Evolutionary conservation across 1,284 basidiomycete species (phyloP).

Genomic region (Stygiomarasmius scandens): DNA sequence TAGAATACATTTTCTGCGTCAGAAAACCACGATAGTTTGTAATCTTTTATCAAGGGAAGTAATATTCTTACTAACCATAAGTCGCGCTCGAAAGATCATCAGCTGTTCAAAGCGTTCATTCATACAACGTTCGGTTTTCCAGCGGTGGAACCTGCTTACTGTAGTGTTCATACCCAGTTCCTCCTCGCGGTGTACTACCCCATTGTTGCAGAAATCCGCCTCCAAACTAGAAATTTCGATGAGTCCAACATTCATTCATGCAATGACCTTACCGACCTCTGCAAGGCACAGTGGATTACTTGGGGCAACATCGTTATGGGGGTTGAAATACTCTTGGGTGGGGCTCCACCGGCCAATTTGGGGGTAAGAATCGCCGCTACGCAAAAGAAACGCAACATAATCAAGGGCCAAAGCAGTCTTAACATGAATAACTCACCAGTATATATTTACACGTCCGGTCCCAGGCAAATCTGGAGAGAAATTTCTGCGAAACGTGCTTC

Average conservation of each 20-base stretch:
- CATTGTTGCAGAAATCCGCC: constrained; percentile 50
- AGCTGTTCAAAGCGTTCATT: constrained; percentile 26
- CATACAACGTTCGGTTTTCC: neutral
- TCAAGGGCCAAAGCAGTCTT: too few species aligned
- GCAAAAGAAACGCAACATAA: neutral
- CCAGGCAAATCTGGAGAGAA: constrained; percentile 49
- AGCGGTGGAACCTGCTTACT: constrained; percentile 31
- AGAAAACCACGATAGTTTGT: neutral
- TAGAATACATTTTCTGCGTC: constrained; percentile 50
- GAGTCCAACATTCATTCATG: neutral
- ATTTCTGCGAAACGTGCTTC: constrained; percentile 24
- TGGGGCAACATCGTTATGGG: constrained; percentile 43
- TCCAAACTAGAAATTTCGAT: constrained; percentile 39
- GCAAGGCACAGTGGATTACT: constrained; percentile 52
- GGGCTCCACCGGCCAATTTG: constrained; percentile 47
- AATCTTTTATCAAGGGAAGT: constrained; percentile 1
- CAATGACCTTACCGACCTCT: constrained; percentile 33
- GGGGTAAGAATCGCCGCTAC: constrained; percentile 52
- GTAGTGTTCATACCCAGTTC: constrained; percentile 54
- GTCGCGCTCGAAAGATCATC: constrained; percentile 43
- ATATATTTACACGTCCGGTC: constrained; percentile 48
- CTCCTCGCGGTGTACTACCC: constrained; percentile 40
- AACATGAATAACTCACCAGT: constrained; percentile 36
- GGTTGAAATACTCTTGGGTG: constrained; percentile 50
- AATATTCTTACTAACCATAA: constrained; percentile 33